Base-by-base conservation (phyloP, 495 filamentous ascomycete species). In the Penicillium tannophilum region DNA sequence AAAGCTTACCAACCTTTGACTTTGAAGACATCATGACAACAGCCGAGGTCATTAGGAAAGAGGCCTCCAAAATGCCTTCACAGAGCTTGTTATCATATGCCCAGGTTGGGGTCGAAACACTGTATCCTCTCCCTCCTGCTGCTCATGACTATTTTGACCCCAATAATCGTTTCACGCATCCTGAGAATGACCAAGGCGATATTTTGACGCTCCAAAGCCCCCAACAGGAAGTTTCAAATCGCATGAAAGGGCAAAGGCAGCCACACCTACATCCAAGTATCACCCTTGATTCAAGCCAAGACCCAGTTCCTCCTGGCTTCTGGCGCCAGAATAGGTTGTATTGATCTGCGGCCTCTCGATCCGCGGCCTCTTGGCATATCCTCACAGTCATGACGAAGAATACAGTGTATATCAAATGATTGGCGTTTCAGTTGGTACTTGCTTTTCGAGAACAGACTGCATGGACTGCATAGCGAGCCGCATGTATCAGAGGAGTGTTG, bases 251-350 rank as follows among this genome's bases (percentile, higher is more conserved):
- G 11, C 47, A 1, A 31, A 50, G 30, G 9, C 26, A 50, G 1
- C 4, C 26, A n/a, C 10, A 3, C 17, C 4, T 41, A 36, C 17
- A 36, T 4, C 11, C 49, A 3, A 23, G 0, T 4, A 26, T 6
- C 17, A 12, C 33, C 9, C 33, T 14, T 39, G 16, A 14, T 16
- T 5, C 49, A 14, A 39, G 14, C 17, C 14, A 16, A 6, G 20
- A 41, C 39, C 14, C 16, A 11, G 12, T 56, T 19, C 63, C 63
- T n/a, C 47, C 50, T 23, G 59, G 55, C 3, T 73, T 75, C 63
- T 76, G 73, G 73, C 65, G 64, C 30, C 61, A 62, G 23, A 73
- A 72, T 36, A 73, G 58, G 41, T 26, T 72, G 19, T 73, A 72
- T 60, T 75, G 62, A 45, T 55, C 53, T 30, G 44, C 20, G 20